Conservation (phyloP, 768 basidiomycete genomes). For the Panus rudis region DNA sequence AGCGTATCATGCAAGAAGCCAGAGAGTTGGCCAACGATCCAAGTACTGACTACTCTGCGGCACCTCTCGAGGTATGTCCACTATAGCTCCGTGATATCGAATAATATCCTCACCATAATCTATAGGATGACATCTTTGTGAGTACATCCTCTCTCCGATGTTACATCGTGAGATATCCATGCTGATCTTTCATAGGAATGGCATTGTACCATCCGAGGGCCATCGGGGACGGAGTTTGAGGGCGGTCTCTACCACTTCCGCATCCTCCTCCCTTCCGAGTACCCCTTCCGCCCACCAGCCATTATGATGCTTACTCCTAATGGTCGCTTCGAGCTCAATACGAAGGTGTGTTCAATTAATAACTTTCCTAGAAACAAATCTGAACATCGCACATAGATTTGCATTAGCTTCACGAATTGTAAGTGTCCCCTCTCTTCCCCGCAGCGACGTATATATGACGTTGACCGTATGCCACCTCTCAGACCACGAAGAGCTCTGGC, state of each 20-base stretch:
- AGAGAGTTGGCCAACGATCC: slow-evolving; percentile 81
- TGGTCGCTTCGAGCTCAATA: slow-evolving; percentile 94
- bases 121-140: slow-evolving; percentile 84
- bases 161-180: slow-evolving; percentile 4
- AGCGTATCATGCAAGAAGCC: slow-evolving; percentile 96
- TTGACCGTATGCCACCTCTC: slow-evolving; percentile 14
- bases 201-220: slow-evolving; percentile 96
- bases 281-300: slow-evolving; percentile 94
- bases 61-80: slow-evolving; percentile 61
- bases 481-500: slow-evolving; percentile 97
- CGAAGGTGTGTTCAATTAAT: slow-evolving; percentile 75
- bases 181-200: slow-evolving; percentile 52
- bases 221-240: slow-evolving; percentile 83
- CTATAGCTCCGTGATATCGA: slow-evolving; percentile 7
- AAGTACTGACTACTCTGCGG: slow-evolving; percentile 80
- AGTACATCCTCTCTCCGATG: slow-evolving; percentile 23
- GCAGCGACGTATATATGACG: slow-evolving; percentile 14
- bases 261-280: slow-evolving; percentile 84
- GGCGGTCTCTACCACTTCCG: slow-evolving; percentile 96
- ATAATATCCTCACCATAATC: background rate
- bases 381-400: slow-evolving; percentile 71
- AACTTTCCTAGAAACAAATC: background rate
- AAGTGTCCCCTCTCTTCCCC: slow-evolving; percentile 28
- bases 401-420: slow-evolving; percentile 92
- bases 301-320: slow-evolving; percentile 95